phyloP scores from a whole-genome alignment of 371 early-diverging fungal genomes.

The Blakeslea trispora region DNA sequence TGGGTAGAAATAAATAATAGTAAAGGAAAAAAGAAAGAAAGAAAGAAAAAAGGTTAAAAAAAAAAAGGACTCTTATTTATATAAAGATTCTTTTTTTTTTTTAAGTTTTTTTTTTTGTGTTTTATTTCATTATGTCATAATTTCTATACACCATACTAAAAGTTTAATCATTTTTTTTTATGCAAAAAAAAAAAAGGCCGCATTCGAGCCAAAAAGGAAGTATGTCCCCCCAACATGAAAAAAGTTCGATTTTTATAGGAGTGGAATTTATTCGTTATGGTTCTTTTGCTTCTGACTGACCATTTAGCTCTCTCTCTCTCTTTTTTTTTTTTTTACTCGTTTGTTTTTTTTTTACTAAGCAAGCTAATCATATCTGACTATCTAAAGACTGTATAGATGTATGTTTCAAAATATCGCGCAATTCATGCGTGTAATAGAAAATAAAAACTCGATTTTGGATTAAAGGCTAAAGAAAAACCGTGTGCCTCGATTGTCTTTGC shows the following conservation, averaged over 20 bases:
- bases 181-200: neutral
- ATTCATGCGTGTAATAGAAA: too few relatives aligned
- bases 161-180: constrained; percentile 1
- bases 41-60: constrained; percentile 3
- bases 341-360: too few relatives aligned
- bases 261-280: too few relatives aligned
- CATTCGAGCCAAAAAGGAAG: neutral
- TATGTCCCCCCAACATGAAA: constrained; percentile 3
- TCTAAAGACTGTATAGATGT: too few relatives aligned
- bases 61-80: constrained; percentile 1
- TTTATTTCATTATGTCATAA: neutral
- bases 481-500: too few relatives aligned
- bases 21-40: constrained; percentile 27
- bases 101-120: neutral
- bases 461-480: too few relatives aligned
- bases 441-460: too few relatives aligned
- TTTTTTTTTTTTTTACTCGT: too few relatives aligned
- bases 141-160: neutral
- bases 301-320: too few relatives aligned
- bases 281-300: too few relatives aligned
- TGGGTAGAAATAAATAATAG: neutral
- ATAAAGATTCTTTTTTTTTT: constrained; percentile 2
- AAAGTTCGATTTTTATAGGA: constrained; percentile 17
- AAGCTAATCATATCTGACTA: too few relatives aligned
- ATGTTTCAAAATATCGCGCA: too few relatives aligned